Conservation (phyloP, 352 stramenopile genomes). For the Globisporangium mamillatum region DNA sequence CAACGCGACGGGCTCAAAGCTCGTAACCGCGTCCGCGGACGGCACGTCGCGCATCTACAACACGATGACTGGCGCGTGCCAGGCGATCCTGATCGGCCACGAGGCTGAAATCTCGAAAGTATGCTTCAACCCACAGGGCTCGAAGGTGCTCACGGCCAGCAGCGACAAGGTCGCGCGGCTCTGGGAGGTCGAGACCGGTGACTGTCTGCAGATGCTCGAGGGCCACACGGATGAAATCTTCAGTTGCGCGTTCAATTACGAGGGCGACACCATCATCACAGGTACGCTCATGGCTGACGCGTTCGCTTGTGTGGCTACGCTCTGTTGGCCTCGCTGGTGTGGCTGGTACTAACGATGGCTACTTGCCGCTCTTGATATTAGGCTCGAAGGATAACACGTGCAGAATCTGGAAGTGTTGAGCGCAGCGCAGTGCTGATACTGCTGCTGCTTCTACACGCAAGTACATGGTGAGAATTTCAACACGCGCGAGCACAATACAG, state of each 20-base stretch:
- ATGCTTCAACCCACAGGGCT: slow-evolving; percentile 95
- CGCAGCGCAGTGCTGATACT: neutral
- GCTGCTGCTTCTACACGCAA: neutral
- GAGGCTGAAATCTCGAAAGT: slow-evolving; percentile 95
- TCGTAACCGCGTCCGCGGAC: slow-evolving; percentile 93
- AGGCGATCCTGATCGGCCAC: slow-evolving; percentile 94
- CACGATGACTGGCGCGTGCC: slow-evolving; percentile 93
- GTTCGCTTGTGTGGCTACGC: neutral
- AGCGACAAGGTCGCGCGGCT: slow-evolving; percentile 93
- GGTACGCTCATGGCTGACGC: slow-evolving; percentile 45
- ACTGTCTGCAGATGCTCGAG: slow-evolving; percentile 94
- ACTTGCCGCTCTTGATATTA: slow-evolving; percentile 9
- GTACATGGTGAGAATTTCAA: neutral
- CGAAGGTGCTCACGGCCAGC: slow-evolving; percentile 91
- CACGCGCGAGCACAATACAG: neutral
- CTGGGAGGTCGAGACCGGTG: slow-evolving; percentile 93
- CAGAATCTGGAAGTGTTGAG: slow-evolving; percentile 77
- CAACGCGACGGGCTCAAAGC: slow-evolving; percentile 92
- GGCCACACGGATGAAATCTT: slow-evolving; percentile 98
- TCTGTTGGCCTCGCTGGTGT: neutral
- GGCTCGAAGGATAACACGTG: slow-evolving; percentile 86
- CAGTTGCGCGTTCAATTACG: slow-evolving; percentile 96
- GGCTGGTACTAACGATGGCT: slow-evolving; percentile 1
- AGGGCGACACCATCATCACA: slow-evolving; percentile 96
- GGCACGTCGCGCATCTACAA: slow-evolving; percentile 95